Evolutionary conservation across 208 protist species (phyloP).

Genomic region (Trypanosoma caninum): DNA sequence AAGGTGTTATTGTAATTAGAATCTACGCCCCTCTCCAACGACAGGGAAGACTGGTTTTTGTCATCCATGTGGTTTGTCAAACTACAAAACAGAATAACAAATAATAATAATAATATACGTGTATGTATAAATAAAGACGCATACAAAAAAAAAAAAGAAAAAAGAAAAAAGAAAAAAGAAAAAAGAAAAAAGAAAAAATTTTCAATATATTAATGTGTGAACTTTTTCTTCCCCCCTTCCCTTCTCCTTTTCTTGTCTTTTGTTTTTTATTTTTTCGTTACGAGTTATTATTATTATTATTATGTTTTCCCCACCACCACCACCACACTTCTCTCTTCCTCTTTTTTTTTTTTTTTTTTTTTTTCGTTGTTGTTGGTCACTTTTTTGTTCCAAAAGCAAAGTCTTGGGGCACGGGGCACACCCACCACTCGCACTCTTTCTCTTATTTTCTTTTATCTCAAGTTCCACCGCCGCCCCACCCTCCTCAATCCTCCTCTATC

Average conservation of each 20-base stretch:
- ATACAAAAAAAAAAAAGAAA: slow-evolving; percentile 9
- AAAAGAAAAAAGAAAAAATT: neutral
- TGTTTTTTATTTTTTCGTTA: neutral
- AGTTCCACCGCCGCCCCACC: neutral
- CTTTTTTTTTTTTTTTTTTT: neutral
- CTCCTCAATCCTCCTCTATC: neutral
- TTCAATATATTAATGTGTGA: neutral
- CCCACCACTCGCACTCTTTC: no score
- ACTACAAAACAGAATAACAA: neutral
- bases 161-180: slow-evolving; percentile 3
- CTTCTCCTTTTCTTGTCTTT: slow-evolving; percentile 1
- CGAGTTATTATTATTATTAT: no score
- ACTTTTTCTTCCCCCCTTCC: slow-evolving; percentile 4
- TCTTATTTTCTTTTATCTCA: neutral
- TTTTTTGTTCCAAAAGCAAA: neutral
- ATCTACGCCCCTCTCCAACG: neutral
- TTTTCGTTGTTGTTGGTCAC: neutral
- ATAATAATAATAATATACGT: no score
- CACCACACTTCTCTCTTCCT: neutral
- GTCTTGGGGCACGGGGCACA: neutral
- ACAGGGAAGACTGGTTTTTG: slow-evolving; percentile 1
- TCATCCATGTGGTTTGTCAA: neutral
- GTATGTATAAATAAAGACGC: neutral
- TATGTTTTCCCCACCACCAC: neutral
- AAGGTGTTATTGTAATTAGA: neutral